Evolutionary conservation across 192 early-diverging fungal species (phyloP).

Genomic region (Phycomyces nitens): DNA sequence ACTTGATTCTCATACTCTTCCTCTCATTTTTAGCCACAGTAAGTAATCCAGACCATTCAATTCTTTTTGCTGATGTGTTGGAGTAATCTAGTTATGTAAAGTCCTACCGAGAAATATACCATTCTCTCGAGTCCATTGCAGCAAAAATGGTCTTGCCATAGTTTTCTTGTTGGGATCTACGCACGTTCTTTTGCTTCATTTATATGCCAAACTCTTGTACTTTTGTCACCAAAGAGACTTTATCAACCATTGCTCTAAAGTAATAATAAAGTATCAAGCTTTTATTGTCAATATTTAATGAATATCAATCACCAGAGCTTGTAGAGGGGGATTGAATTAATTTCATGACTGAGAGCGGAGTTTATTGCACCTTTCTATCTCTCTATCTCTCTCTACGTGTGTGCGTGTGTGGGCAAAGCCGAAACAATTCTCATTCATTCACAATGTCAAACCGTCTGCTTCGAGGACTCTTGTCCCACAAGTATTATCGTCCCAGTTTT

Average conservation of each 20-base stretch:
- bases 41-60: not conserved
- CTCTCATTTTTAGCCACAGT: conserved; percentile 2
- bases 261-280: no score
- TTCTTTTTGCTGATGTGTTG: not conserved
- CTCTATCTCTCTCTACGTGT: no score
- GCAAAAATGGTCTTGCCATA: not conserved
- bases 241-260: not conserved
- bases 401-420: no score
- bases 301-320: no score
- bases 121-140: not conserved
- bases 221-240: not conserved
- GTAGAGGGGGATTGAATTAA: no score
- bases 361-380: no score
- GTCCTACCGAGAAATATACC: not conserved
- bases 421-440: no score
- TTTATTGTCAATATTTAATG: no score
- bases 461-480: not conserved
- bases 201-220: no score
- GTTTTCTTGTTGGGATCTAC: not conserved
- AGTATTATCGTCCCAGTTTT: not conserved
- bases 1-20: not conserved
- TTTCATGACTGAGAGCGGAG: no score
- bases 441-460: not conserved
- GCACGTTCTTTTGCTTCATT: no score
- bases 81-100: not conserved